Evolutionary conservation across 805 yeast genomes (phyloP).

Genomic region (Candida tammaniensis): DNA sequence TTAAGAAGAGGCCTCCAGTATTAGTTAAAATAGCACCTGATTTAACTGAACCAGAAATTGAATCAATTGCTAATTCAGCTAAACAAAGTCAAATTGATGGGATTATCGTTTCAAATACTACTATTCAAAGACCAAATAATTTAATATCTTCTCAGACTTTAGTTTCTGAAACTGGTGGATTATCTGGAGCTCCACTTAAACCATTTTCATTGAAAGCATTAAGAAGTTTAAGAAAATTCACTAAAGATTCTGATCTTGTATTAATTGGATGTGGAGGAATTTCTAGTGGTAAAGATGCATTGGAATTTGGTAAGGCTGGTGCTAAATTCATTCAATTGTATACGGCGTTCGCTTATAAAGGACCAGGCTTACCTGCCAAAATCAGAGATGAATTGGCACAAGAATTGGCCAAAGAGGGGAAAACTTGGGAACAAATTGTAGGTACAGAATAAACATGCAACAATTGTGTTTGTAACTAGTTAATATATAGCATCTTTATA

Average conservation of each 20-base stretch:
- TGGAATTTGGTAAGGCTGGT: constrained; percentile 91
- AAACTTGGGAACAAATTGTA: constrained; percentile 79
- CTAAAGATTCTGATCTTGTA: constrained; percentile 71
- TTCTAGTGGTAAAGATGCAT: constrained; percentile 78
- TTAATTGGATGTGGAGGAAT: constrained; percentile 96
- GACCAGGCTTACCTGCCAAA: constrained; percentile 72
- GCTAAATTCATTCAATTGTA: constrained; percentile 86
- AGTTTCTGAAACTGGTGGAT: constrained; percentile 72
- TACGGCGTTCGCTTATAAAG: constrained; percentile 88
- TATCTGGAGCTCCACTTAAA: constrained; percentile 90
- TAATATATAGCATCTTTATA: background rate
- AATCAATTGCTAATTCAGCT: constrained; percentile 79
- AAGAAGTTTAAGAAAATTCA: constrained; percentile 64
- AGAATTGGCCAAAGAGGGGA: constrained; percentile 66
- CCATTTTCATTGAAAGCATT: constrained; percentile 73
- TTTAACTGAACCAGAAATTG: constrained; percentile 74
- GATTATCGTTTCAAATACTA: constrained; percentile 88
- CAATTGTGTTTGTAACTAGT: background rate
- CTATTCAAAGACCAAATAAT: constrained; percentile 73
- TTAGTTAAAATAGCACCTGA: constrained; percentile 95
- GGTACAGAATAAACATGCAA: constrained; percentile 21
- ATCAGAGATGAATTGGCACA: constrained; percentile 39
- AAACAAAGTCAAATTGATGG: constrained; percentile 81
- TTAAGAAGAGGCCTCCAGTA: constrained; percentile 65
- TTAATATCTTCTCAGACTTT: constrained; percentile 51